phyloP scores from a whole-genome alignment of 2,329 filamentous ascomycete species.

The Scedosporium dehoogii region DNA sequence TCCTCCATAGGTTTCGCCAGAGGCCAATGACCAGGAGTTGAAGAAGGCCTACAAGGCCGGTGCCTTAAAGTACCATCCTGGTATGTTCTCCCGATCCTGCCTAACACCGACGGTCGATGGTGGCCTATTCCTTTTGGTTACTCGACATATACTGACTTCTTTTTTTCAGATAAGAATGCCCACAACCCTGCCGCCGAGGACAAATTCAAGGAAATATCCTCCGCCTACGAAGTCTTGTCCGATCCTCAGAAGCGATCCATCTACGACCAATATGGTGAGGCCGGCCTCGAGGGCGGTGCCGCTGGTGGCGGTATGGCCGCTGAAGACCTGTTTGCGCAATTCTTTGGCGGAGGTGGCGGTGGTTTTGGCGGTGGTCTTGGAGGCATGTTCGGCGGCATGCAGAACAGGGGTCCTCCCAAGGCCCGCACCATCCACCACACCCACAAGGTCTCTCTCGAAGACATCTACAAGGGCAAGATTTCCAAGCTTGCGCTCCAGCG shows the following conservation, averaged over 20 bases:
- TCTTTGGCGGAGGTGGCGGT: conserved; percentile 74
- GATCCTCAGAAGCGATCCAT: conserved; percentile 83
- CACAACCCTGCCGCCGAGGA: conserved; percentile 88
- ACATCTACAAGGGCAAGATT: conserved; percentile 95
- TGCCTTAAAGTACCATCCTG: conserved; percentile 76
- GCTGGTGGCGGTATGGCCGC: conserved; percentile 81
- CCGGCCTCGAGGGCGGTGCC: conserved; percentile 82
- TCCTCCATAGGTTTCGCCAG: conserved; percentile 56
- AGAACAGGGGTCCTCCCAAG: conserved; percentile 71
- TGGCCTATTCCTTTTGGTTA: background rate
- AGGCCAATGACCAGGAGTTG: conserved; percentile 73
- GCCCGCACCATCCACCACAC: conserved; percentile 96
- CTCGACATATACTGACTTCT: background rate
- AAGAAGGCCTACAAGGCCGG: conserved; percentile 84
- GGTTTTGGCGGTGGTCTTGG: conserved; percentile 49
- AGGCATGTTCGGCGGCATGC: conserved; percentile 73
- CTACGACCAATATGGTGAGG: conserved; percentile 97
- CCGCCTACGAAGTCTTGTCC: conserved; percentile 90
- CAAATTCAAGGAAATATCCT: conserved; percentile 96
- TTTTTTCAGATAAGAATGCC: conserved; percentile 81
- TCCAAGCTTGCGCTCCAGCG: conserved; percentile 96
- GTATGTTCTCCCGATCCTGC: conserved; percentile 35
- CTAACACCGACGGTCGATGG: too few relatives aligned
- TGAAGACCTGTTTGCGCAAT: conserved; percentile 92
- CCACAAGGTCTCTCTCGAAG: conserved; percentile 95